These are phyloP conservation scores for Coemansia sp. DNA, from an alignment of 192 early-diverging fungal species.

Conservation along the genomic window DNA sequence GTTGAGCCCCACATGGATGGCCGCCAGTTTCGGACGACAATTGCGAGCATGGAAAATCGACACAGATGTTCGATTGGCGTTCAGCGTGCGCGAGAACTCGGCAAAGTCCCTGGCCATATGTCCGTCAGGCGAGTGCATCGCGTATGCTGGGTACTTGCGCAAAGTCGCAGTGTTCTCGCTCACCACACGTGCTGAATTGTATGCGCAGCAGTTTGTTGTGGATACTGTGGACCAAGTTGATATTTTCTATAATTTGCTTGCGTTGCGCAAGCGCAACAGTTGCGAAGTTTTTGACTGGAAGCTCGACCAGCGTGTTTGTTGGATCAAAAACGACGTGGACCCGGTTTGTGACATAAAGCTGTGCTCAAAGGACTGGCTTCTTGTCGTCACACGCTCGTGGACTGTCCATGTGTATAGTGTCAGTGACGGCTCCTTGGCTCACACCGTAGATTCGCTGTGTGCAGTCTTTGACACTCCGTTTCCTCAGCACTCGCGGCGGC, in stretches of 20 bases:
- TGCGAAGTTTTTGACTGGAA: conserved; percentile 14
- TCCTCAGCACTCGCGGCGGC: not conserved
- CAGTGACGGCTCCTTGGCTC: not conserved
- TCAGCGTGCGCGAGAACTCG: conserved; percentile 17
- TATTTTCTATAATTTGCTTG: conserved; percentile 7
- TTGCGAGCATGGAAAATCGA: conserved; percentile 17
- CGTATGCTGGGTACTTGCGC: conserved; percentile 19
- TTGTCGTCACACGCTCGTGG: conserved; percentile 1
- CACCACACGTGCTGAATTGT: not conserved
- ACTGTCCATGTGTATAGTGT: conserved; percentile 2
- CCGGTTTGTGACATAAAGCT: conserved; percentile 4
- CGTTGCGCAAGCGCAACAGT: conserved; percentile 9
- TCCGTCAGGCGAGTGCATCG: not conserved
- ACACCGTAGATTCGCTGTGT: not conserved
- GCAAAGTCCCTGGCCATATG: conserved; percentile 26
- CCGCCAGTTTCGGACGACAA: conserved; percentile 17
- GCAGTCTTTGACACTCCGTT: not conserved
- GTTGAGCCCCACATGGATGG: conserved; percentile 1
- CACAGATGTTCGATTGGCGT: not conserved
- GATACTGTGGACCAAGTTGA: conserved; percentile 16
- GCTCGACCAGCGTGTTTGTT: not conserved
- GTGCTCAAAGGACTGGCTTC: conserved; percentile 12
- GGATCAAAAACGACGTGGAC: not conserved
- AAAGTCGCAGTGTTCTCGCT: conserved; percentile 16
- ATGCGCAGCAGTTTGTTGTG: not conserved